Evolutionary conservation across 1,284 basidiomycete species (phyloP), one percentile per base, ranked within the genome.

Genomic region (Mycena sp.): DNA sequence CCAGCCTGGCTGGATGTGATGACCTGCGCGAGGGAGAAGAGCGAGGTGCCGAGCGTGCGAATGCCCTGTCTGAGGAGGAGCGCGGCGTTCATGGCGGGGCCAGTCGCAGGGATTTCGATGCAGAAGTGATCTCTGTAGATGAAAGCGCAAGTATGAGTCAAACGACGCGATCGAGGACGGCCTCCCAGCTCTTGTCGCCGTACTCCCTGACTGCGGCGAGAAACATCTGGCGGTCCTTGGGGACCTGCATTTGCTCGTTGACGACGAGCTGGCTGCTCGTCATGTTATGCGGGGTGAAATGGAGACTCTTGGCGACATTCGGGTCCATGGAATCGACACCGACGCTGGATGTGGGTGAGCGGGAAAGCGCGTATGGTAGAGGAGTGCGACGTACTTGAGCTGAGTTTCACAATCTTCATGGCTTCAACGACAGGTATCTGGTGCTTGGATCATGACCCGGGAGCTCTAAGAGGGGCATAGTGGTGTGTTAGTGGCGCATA

Each of bases 261-360:
- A 67, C 65, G 26, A 67, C 45, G 49, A 50, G 38, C 58, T 63
- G 65, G 38, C 63, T 63, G 61, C 65, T 63, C 32, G 65, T 60
- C 65, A 53, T 55, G 54, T 67, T 55, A 44, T 67, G 65, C 19
- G 61, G 65, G 17, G 37, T 53, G 46, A 67, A 61, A 4, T 61
- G 65, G 12, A 67, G 35, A 40, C 58, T 57, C 54, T 60, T 67
- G 11, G 65, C 58, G 44, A 58, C 58, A 32, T 40, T 53, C 14
- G 61, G 62, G 51, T 63, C 58, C 65, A 67, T 63, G 7, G 54
- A 43, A 51, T 67, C 65, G 49, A 67, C 65, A 40, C 64, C 62
- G 65, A 61, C 58, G 46, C 64, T 63, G 43, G n/a, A n/a, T n/a
- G n/a, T n/a, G n/a, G n/a, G n/a, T n/a, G n/a, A n/a, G n/a, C n/a